Conservation (phyloP, 331 rosid genomes). For the Quercus lobata region DNA sequence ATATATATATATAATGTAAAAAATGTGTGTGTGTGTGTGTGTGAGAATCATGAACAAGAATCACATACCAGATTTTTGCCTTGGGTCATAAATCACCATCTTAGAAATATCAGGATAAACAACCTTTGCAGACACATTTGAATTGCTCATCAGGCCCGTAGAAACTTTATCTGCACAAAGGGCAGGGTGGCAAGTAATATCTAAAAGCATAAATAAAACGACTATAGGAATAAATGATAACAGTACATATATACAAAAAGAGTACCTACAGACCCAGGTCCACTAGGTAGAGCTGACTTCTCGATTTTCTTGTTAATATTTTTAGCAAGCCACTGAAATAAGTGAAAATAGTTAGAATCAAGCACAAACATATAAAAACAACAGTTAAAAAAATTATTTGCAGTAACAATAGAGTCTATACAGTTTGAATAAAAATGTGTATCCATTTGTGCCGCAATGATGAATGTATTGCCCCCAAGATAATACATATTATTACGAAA, state of each 20-base stretch:
- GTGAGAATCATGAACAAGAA: background rate
- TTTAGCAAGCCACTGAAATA: slow-evolving; percentile 82
- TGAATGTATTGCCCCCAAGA: background rate
- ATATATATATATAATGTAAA: too few species aligned
- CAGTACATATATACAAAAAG: slow-evolving; percentile 1
- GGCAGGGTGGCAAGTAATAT: slow-evolving; percentile 22
- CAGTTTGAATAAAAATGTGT: background rate
- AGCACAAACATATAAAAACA: slow-evolving; percentile 4
- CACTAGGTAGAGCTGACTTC: slow-evolving; percentile 45
- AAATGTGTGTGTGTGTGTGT: background rate
- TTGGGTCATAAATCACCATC: slow-evolving; percentile 85
- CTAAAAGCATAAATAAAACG: slow-evolving; percentile 2
- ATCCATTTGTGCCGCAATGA: background rate
- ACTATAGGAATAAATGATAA: background rate
- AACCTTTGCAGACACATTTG: slow-evolving; percentile 47
- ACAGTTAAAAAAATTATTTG: background rate
- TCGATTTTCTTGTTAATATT: slow-evolving; percentile 53
- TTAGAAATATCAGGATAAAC: slow-evolving; percentile 79
- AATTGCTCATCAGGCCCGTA: slow-evolving; percentile 30
- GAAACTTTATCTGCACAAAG: slow-evolving; percentile 51
- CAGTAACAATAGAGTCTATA: background rate
- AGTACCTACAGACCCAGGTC: slow-evolving; percentile 52
- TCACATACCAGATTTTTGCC: slow-evolving; percentile 62
- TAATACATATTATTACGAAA: background rate
- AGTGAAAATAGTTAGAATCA: slow-evolving; percentile 27